phyloP scores from a whole-genome alignment of 1,284 basidiomycete species.

The Melampsora larici-populina region DNA sequence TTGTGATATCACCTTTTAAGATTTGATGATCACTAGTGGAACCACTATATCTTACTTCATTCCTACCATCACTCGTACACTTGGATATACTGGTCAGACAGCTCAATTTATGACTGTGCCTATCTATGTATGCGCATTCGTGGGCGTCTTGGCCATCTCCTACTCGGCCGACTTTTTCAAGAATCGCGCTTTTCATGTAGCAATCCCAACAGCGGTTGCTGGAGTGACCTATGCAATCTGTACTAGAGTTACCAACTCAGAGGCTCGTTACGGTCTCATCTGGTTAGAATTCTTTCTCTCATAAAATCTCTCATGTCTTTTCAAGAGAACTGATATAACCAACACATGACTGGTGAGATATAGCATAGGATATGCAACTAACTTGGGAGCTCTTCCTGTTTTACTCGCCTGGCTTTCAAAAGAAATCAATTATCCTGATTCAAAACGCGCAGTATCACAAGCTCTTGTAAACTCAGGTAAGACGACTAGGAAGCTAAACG shows the following conservation, averaged over 20 bases:
- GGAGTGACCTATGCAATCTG: constrained; percentile 24
- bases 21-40: constrained; percentile 49
- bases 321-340: not conserved
- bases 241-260: not conserved
- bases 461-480: constrained; percentile 53
- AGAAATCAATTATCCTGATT: constrained; percentile 53
- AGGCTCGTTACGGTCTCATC: constrained; percentile 13
- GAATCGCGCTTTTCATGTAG: constrained; percentile 10
- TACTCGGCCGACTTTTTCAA: constrained; percentile 44
- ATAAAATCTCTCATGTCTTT: not conserved
- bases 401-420: constrained; percentile 56
- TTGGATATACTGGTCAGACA: constrained; percentile 55
- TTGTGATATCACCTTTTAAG: too few relatives aligned
- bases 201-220: constrained; percentile 12
- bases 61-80: constrained; percentile 54
- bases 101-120: constrained; percentile 59
- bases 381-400: constrained; percentile 57
- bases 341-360: too few relatives aligned
- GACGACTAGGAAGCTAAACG: too few relatives aligned
- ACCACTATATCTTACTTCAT: constrained; percentile 59
- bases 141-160: constrained; percentile 54
- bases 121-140: constrained; percentile 55
- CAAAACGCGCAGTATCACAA: constrained; percentile 56
- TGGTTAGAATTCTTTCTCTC: constrained; percentile 10
- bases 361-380: constrained; percentile 55